Evolutionary conservation across 768 basidiomycete genomes (phyloP).

Genomic region (Amanita pseudoporphyria): DNA sequence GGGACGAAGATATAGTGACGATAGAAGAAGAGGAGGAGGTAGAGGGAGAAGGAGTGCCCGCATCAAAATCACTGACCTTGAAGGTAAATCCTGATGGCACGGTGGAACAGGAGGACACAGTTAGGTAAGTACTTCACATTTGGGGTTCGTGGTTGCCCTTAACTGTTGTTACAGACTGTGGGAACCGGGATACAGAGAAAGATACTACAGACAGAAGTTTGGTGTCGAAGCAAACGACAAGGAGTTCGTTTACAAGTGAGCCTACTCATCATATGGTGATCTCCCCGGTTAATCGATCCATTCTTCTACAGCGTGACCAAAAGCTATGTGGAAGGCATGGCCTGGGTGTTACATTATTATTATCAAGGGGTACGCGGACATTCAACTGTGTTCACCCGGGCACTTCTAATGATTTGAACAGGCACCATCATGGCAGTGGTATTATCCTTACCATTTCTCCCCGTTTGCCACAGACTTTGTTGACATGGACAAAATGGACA

Average conservation of each 20-base stretch:
- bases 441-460: slow-evolving; percentile 96
- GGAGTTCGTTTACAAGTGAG: slow-evolving; percentile 67
- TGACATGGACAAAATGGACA: slow-evolving; percentile 66
- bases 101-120: slow-evolving; percentile 88
- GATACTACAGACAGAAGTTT: slow-evolving; percentile 95
- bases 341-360: slow-evolving; percentile 96
- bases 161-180: slow-evolving; percentile 54
- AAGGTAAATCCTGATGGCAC: slow-evolving; percentile 88
- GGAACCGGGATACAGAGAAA: slow-evolving; percentile 92
- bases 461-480: slow-evolving; percentile 95
- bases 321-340: slow-evolving; percentile 87
- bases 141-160: background rate
- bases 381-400: slow-evolving; percentile 1
- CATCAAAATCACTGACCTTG: slow-evolving; percentile 38
- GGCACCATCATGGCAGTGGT: slow-evolving; percentile 98
- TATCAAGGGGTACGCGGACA: slow-evolving; percentile 80
- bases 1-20: slow-evolving; percentile 36
- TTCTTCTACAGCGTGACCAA: slow-evolving; percentile 50
- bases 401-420: slow-evolving; percentile 18
- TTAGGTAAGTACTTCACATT: slow-evolving; percentile 52
- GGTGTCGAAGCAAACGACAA: slow-evolving; percentile 59
- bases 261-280: slow-evolving; percentile 7
- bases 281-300: background rate
- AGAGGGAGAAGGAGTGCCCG: slow-evolving; percentile 40
- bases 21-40: slow-evolving; percentile 44